phyloP scores from a whole-genome alignment of 2,329 filamentous ascomycete species.

The Dactylellina cionopaga region DNA sequence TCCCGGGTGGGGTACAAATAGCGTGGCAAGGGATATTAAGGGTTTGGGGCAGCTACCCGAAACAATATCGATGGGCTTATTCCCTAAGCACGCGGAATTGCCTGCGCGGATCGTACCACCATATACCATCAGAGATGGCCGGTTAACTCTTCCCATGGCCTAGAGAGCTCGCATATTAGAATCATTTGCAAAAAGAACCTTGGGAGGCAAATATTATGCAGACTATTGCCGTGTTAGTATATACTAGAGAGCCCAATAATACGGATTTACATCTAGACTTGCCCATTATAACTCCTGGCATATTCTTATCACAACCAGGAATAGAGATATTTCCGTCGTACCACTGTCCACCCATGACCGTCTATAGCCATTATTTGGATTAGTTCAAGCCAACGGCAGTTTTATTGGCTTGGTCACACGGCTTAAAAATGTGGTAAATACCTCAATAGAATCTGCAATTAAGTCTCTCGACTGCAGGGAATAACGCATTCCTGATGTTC shows the following conservation, averaged over 20 bases:
- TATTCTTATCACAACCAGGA: slow-evolving; percentile 99
- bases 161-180: slow-evolving; percentile 62
- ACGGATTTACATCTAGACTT: slow-evolving; percentile 9
- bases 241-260: not conserved
- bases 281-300: slow-evolving; percentile 84
- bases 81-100: slow-evolving; percentile 78
- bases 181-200: slow-evolving; percentile 58
- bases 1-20: too few relatives aligned
- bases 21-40: not conserved
- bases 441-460: slow-evolving; percentile 94
- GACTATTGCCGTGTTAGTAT: slow-evolving; percentile 33
- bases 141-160: slow-evolving; percentile 93
- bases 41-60: slow-evolving; percentile 63
- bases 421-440: slow-evolving; percentile 32
- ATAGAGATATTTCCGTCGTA: slow-evolving; percentile 98
- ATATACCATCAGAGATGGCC: slow-evolving; percentile 96
- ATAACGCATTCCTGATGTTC: slow-evolving; percentile 95
- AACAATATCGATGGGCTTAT: slow-evolving; percentile 86
- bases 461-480: slow-evolving; percentile 93
- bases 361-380: slow-evolving; percentile 62
- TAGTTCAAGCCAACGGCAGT: slow-evolving; percentile 11
- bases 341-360: slow-evolving; percentile 98
- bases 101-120: slow-evolving; percentile 93
- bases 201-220: slow-evolving; percentile 16
- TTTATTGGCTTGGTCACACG: slow-evolving; percentile 19